Conservation (phyloP, 2,329 filamentous ascomycete species). For the Alternaria rosae region DNA sequence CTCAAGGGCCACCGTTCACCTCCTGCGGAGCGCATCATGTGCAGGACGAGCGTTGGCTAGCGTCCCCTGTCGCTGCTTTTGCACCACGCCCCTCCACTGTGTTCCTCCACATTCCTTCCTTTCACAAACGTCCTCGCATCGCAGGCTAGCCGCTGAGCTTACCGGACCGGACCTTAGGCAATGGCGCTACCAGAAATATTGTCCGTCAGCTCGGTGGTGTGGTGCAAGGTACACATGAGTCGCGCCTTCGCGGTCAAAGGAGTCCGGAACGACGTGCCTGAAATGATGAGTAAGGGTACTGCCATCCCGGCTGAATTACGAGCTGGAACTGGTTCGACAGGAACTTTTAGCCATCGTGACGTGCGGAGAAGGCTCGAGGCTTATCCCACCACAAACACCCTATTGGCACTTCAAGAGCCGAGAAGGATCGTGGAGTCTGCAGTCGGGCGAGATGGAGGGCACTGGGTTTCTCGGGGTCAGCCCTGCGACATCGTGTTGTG, state of each 20-base stretch:
- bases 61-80: constrained; percentile 32
- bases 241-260: constrained; percentile 18
- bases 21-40: constrained; percentile 24
- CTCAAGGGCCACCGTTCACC: constrained; percentile 20
- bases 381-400: constrained; percentile 3
- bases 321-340: constrained; percentile 29
- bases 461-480: constrained; percentile 29
- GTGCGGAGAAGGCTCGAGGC: constrained; percentile 16
- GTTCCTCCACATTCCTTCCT: constrained; percentile 9
- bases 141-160: constrained; percentile 24
- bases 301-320: constrained; percentile 23
- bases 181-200: constrained; percentile 28
- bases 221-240: constrained; percentile 1
- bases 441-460: constrained; percentile 24
- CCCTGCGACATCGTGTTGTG: constrained; percentile 21
- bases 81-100: constrained; percentile 4
- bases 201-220: constrained; percentile 36
- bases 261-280: constrained; percentile 43
- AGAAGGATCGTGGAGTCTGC: constrained; percentile 19
- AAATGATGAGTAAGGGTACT: constrained; percentile 20
- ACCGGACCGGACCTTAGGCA: constrained; percentile 32
- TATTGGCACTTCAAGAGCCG: constrained; percentile 26
- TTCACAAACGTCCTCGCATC: constrained; percentile 17
- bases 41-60: constrained; percentile 26
- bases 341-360: constrained; percentile 20